phyloP scores from a whole-genome alignment of 345 rosid species.

The Psidium guajava region DNA sequence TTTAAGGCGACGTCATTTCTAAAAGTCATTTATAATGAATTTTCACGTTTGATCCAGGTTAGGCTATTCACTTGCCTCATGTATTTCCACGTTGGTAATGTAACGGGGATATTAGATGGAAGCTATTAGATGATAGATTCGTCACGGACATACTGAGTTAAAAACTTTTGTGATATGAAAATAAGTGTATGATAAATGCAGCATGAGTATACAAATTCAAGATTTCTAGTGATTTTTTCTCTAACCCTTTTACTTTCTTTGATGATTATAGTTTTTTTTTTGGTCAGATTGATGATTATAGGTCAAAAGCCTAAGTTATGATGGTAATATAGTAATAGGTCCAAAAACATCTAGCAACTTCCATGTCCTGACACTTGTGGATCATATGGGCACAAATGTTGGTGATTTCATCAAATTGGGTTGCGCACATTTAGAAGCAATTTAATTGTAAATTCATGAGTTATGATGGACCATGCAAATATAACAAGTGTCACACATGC shows the following conservation, averaged over 20 bases:
- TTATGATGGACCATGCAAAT: background rate
- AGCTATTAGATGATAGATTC: background rate
- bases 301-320: background rate
- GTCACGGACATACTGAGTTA: background rate
- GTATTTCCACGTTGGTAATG: background rate
- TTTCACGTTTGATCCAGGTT: background rate
- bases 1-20: background rate
- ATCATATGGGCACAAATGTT: background rate
- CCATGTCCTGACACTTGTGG: background rate
- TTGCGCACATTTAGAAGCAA: background rate
- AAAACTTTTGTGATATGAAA: background rate
- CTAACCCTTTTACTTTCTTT: background rate
- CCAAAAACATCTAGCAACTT: background rate
- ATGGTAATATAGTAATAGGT: background rate
- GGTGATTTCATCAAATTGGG: background rate
- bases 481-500: background rate
- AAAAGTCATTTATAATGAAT: background rate
- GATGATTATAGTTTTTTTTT: background rate
- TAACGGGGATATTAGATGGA: fast-evolving
- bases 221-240: background rate
- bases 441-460: background rate
- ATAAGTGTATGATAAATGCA: too few relatives aligned
- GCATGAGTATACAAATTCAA: fast-evolving
- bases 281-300: background rate
- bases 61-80: fast-evolving